These are phyloP conservation scores for Nannizziopsis barbatae DNA, from an alignment of 2,329 filamentous ascomycete species.

Conservation along the genomic window DNA sequence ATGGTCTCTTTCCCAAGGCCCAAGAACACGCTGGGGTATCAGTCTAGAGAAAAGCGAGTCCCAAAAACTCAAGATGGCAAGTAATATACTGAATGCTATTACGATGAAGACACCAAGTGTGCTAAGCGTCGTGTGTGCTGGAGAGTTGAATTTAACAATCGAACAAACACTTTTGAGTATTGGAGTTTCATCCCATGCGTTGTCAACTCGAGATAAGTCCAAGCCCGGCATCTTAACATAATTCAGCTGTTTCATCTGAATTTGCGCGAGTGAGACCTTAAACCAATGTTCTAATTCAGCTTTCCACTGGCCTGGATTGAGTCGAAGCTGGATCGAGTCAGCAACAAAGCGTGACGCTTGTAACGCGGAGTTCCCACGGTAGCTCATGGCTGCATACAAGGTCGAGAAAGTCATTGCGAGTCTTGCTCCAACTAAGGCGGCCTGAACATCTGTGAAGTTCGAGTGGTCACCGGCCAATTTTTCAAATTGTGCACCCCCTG, in stretches of 20 bases:
- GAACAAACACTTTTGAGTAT: slow-evolving; percentile 2
- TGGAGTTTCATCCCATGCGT: neutral
- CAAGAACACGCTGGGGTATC: neutral
- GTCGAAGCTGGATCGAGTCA: slow-evolving; percentile 1
- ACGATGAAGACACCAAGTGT: slow-evolving; percentile 3
- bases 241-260: slow-evolving; percentile 1
- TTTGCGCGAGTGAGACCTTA: neutral
- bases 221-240: slow-evolving; percentile 5
- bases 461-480: neutral
- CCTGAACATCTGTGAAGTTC: neutral
- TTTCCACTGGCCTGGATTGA: slow-evolving; percentile 7
- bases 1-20: slow-evolving; percentile 1
- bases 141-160: slow-evolving; percentile 6
- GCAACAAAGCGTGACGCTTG: slow-evolving; percentile 2
- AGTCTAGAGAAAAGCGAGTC: neutral
- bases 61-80: slow-evolving; percentile 3
- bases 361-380: neutral
- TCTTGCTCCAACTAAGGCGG: neutral
- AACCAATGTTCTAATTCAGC: slow-evolving; percentile 5
- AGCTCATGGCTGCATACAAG: slow-evolving; percentile 1
- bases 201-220: slow-evolving; percentile 3
- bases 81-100: neutral
- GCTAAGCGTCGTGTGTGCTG: slow-evolving; percentile 4
- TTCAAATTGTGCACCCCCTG: neutral
- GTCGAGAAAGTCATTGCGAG: neutral